These are phyloP conservation scores for Leptodermis oblonga DNA, from an alignment of 257 asterid species.

Conservation along the genomic window DNA sequence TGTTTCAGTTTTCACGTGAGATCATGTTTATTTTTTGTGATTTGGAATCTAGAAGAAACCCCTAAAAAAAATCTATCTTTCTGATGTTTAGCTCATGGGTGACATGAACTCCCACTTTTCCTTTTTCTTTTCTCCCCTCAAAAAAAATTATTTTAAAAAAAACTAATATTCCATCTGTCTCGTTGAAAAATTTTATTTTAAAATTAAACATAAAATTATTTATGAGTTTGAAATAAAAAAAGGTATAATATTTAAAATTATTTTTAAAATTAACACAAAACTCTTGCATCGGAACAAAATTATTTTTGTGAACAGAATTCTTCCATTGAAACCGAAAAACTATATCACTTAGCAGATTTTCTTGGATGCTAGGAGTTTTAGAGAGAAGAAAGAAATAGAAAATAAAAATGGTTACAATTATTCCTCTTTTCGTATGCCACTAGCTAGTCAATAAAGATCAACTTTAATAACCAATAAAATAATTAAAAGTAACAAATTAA, in stretches of 20 bases:
- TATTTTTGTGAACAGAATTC: too few relatives aligned
- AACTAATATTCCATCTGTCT: too few relatives aligned
- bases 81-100: background rate
- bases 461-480: conserved; percentile 7
- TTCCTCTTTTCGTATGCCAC: conserved; percentile 8
- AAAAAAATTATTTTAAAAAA: too few relatives aligned
- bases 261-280: too few relatives aligned
- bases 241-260: too few relatives aligned
- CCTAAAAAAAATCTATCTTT: background rate
- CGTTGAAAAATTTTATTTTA: too few relatives aligned
- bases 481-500: background rate
- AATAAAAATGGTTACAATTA: background rate
- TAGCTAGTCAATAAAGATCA: background rate
- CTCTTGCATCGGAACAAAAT: too few relatives aligned
- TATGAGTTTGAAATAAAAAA: too few relatives aligned
- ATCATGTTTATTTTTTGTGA: background rate
- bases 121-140: background rate
- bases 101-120: background rate
- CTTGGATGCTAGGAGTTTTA: too few relatives aligned
- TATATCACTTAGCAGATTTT: too few relatives aligned
- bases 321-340: too few relatives aligned
- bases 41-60: background rate
- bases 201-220: too few relatives aligned
- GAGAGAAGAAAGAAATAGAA: background rate
- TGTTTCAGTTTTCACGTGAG: conserved; percentile 9